phyloP scores from a whole-genome alignment of 805 yeast species.

The Wickerhamiella dianesei region DNA sequence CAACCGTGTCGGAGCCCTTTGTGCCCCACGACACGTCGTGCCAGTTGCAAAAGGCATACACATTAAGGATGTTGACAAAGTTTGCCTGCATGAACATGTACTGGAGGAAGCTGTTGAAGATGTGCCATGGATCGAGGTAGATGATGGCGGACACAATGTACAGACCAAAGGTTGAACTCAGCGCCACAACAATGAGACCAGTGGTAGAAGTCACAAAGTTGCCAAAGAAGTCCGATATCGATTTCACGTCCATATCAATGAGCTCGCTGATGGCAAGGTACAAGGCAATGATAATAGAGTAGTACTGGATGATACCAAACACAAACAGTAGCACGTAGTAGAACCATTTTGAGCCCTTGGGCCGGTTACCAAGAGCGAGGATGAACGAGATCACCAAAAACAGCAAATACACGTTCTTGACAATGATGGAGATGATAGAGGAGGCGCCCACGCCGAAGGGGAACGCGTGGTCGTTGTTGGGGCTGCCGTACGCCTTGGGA shows the following conservation, averaged over 20 bases:
- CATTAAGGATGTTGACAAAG: constrained; percentile 38
- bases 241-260: constrained; percentile 19
- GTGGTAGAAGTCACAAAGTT: constrained; percentile 32
- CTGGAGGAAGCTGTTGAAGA: constrained; percentile 38
- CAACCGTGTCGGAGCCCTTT: constrained; percentile 46
- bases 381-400: constrained; percentile 47
- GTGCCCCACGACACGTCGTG: constrained; percentile 68
- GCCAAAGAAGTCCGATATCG: constrained; percentile 22
- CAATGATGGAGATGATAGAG: constrained; percentile 35
- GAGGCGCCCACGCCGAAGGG: constrained; percentile 25
- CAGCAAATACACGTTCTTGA: constrained; percentile 43
- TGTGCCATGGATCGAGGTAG: constrained; percentile 56
- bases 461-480: constrained; percentile 29
- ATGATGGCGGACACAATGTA: constrained; percentile 45
- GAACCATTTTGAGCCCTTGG: constrained; percentile 44
- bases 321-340: constrained; percentile 40
- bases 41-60: constrained; percentile 57
- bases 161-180: constrained; percentile 47
- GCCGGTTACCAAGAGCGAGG: constrained; percentile 50
- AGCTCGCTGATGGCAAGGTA: constrained; percentile 44
- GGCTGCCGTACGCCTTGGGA: constrained; percentile 31
- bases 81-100: constrained; percentile 27
- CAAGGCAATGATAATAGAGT: constrained; percentile 45
- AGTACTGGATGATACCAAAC: constrained; percentile 48
- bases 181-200: constrained; percentile 45